Evolutionary conservation across 2,329 filamentous ascomycete genomes (phyloP), one percentile per base, ranked within the genome.

Genomic region (Domatiomyces catenatus): DNA sequence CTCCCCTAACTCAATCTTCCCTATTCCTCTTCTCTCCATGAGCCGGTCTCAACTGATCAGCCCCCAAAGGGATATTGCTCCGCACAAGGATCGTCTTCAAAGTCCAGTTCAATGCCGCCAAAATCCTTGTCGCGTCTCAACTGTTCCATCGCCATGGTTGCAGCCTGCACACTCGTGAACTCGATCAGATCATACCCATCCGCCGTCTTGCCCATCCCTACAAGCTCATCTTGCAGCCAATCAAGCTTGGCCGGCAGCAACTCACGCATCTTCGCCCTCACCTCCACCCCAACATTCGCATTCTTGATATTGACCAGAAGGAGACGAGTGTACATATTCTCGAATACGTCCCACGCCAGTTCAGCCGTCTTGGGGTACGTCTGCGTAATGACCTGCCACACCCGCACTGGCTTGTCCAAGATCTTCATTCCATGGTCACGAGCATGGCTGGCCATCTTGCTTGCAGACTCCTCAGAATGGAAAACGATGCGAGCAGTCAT

Each of bases 401-500:
- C 49, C 17, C 52, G 51, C 18, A 60, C 54, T 12, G 39, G 39
- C 12, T 47, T 28, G 10, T 50, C 52, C 15, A 50, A 51, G 52
- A 60, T 54, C 42, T 50, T 50, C 42, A 59, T 55, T 8, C 50
- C 50, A 32, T 48, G 47, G 17, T 48, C 43, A 18, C 56, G 51
- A 48, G 56, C 55, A 43, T 47, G 47, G 42, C 52, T 52, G 22
- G 51, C 50, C 47, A 57, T 55, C 24, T 22, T 49, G 42, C 51
- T 48, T n/a, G 58, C 58, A 24, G 54, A 47, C 7, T 39, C 19
- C 44, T 58, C 58, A 20, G 47, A 42, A 20, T 48, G 48, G 48
- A 58, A 60, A 12, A 60, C 52, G 15, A 60, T 43, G 42, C 57
- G 58, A 48, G 58, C 55, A 10, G 57, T 59, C 50, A 56, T 54